These are phyloP conservation scores for Verticillium nonalfalfae DNA, from an alignment of 2,329 filamentous ascomycete species.

Conservation along the genomic window DNA sequence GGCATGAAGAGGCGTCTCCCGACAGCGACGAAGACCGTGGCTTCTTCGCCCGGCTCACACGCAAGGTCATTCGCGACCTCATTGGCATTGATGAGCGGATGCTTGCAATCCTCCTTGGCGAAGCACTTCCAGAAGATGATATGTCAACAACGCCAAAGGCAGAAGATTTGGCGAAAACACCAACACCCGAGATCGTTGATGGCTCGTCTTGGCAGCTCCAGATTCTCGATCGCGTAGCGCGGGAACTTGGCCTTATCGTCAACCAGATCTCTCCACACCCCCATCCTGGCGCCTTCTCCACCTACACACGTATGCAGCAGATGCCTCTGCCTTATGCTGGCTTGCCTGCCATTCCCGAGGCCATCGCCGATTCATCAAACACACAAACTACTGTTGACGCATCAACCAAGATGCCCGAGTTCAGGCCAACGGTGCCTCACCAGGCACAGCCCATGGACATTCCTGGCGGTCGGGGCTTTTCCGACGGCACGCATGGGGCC, in stretches of 20 bases:
- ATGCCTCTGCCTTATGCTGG: conserved; percentile 71
- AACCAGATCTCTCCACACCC: conserved; percentile 65
- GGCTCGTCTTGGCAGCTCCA: conserved; percentile 64
- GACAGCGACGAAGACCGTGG: conserved; percentile 52
- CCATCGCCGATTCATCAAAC: conserved; percentile 22
- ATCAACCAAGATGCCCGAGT: conserved; percentile 36
- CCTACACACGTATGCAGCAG: conserved; percentile 62
- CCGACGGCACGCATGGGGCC: conserved; percentile 3
- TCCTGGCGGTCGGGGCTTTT: conserved; percentile 19
- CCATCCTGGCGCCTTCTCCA: conserved; percentile 83
- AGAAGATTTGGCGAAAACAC: conserved; percentile 14
- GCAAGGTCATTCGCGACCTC: conserved; percentile 79
- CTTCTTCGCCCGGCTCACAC: conserved; percentile 75
- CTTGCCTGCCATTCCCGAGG: conserved; percentile 58
- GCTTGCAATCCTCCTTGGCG: conserved; percentile 81
- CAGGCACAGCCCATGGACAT: conserved; percentile 28
- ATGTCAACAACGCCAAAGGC: conserved; percentile 41
- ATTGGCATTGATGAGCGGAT: conserved; percentile 86
- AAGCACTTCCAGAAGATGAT: conserved; percentile 55
- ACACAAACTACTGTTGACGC: conserved; percentile 40
- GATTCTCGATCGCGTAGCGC: conserved; percentile 76
- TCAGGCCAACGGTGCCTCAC: conserved; percentile 39
- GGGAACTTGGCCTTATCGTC: conserved; percentile 78
- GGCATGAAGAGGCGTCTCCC: conserved; percentile 42
- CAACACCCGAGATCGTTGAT: conserved; percentile 22